phyloP scores from a whole-genome alignment of 129 eudicot species.

The Pulicaria dysenterica region DNA sequence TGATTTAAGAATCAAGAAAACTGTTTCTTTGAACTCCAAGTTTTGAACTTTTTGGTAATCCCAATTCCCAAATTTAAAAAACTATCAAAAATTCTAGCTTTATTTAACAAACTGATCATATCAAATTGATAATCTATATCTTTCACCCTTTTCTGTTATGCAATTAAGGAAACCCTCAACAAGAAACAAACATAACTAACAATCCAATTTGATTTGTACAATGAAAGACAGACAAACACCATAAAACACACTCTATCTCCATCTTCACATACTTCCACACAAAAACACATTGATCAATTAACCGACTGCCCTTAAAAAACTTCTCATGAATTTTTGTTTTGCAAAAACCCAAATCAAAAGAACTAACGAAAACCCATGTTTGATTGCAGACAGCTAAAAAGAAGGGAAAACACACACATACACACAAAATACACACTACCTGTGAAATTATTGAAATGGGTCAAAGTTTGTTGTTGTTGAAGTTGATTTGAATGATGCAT shows the following conservation, averaged over 20 bases:
- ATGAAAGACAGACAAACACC: conserved; percentile 24
- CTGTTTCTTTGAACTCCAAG: conserved; percentile 20
- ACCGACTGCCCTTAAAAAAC: conserved; percentile 11
- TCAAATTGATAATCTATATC: background rate
- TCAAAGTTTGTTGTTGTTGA: conserved; percentile 1
- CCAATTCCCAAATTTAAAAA: conserved; percentile 27
- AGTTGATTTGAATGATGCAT: conserved; percentile 26
- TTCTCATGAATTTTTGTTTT: conserved; percentile 5
- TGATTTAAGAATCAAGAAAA: conserved; percentile 28
- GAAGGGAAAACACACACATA: background rate
- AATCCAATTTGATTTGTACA: conserved; percentile 23
- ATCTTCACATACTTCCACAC: conserved; percentile 28
- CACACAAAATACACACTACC: conserved; percentile 29
- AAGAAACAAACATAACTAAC: conserved; percentile 9
- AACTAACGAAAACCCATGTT: conserved; percentile 24
- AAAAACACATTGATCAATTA: conserved; percentile 39
- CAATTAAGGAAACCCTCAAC: background rate
- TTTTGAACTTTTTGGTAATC: conserved; percentile 3
- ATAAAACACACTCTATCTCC: conserved; percentile 38
- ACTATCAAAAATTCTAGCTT: background rate
- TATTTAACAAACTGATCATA: conserved; percentile 14
- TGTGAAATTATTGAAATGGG: conserved; percentile 34
- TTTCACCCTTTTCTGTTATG: conserved; percentile 9
- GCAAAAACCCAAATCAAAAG: conserved; percentile 25
- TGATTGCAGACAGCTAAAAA: conserved; percentile 22